Percentiles rank a stretch among this genome's conserved stretches.
Conservation (phyloP, 768 basidiomycete species). For the Suillus subaureus region DNA sequence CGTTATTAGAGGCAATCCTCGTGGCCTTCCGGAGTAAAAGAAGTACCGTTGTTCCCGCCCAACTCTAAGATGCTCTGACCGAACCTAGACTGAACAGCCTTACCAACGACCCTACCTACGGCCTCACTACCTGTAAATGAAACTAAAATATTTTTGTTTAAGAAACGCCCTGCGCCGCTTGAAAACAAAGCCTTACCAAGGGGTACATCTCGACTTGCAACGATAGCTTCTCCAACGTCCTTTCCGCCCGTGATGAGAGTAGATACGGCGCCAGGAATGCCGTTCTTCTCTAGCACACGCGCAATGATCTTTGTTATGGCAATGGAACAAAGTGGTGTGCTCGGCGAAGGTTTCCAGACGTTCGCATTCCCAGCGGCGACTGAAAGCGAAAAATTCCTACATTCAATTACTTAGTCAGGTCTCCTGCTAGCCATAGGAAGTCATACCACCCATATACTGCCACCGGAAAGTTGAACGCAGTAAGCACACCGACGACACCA, state of each 20-base stretch:
- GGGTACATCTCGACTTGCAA: slow-evolving; percentile 72
- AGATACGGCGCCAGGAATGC: slow-evolving; percentile 82
- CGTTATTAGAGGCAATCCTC: slow-evolving; percentile 22
- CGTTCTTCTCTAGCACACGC: slow-evolving; percentile 77
- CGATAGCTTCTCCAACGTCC: slow-evolving; percentile 78
- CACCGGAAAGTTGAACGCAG: slow-evolving; percentile 96
- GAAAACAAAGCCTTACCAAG: slow-evolving; percentile 54
- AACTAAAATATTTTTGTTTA: slow-evolving; percentile 46
- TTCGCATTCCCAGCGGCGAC: slow-evolving; percentile 91
- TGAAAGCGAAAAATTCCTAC: slow-evolving; percentile 88
- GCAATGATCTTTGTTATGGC: slow-evolving; percentile 88
- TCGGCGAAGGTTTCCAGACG: slow-evolving; percentile 93
- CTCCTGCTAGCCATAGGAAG: background rate
- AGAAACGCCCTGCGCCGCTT: background rate
- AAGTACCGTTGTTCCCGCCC: slow-evolving; percentile 91
- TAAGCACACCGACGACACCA: slow-evolving; percentile 71
- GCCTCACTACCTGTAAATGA: slow-evolving; percentile 95
- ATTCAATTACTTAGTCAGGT: background rate
- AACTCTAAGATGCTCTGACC: slow-evolving; percentile 90
- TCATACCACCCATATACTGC: slow-evolving; percentile 88
- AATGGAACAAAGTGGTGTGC: slow-evolving; percentile 87
- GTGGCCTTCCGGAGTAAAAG: slow-evolving; percentile 18
- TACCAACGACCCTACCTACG: slow-evolving; percentile 87
- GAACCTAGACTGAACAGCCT: slow-evolving; percentile 82
- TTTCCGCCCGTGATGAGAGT: slow-evolving; percentile 83